Evolutionary conservation across 176 grass and related monocot genomes (phyloP).

Genomic region (Coix lacrymajobi): DNA sequence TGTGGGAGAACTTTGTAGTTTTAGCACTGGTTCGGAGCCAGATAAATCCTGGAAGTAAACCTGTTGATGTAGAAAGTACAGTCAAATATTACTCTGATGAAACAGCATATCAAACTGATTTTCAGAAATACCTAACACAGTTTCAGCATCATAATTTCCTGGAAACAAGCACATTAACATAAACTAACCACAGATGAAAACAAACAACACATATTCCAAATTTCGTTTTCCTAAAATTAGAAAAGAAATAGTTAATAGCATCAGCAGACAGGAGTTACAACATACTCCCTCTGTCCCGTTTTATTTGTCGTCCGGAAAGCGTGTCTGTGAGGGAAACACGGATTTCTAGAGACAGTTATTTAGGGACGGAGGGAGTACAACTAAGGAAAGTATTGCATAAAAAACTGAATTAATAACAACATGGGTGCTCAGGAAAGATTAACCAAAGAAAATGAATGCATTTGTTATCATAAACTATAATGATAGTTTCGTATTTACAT

Average conservation of each 20-base stretch:
- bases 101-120: not conserved
- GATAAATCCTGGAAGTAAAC: constrained; percentile 96
- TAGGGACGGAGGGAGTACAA: too few species aligned
- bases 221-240: not conserved
- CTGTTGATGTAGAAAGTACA: constrained; percentile 37
- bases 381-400: not conserved
- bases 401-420: constrained; percentile 20
- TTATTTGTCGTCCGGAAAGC: too few species aligned
- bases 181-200: constrained; percentile 10
- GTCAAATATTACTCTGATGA: not conserved
- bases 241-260: constrained; percentile 3
- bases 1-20: constrained; percentile 60
- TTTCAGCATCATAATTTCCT: constrained; percentile 1
- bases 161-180: not conserved
- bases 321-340: too few species aligned
- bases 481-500: not conserved
- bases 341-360: too few species aligned
- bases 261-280: not conserved
- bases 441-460: not conserved
- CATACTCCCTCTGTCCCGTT: too few species aligned
- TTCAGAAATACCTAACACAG: constrained; percentile 8
- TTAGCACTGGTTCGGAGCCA: constrained; percentile 80
- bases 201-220: not conserved
- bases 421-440: not conserved
- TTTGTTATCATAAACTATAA: not conserved